Evolutionary conservation across 2,329 filamentous ascomycete species (phyloP).

Genomic region (Hymenoscyphus salicellus): DNA sequence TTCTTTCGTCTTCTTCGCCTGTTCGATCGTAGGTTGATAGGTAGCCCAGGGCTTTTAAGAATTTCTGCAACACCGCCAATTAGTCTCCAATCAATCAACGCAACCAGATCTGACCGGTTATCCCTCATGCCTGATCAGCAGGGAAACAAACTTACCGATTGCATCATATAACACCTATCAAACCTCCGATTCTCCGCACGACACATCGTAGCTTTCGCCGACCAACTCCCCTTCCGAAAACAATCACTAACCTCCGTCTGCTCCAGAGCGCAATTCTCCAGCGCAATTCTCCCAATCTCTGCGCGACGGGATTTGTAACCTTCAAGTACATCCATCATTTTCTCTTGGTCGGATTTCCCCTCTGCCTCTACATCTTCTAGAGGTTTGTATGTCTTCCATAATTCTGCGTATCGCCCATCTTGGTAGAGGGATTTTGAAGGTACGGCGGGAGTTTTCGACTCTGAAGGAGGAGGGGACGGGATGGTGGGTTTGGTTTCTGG

Average conservation of each 20-base stretch:
- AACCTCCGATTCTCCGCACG: constrained; percentile 72
- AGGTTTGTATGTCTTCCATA: constrained; percentile 90
- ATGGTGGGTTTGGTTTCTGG: constrained; percentile 9
- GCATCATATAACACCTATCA: constrained; percentile 84
- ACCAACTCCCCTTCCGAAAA: constrained; percentile 68
- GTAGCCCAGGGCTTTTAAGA: constrained; percentile 88
- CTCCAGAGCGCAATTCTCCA: constrained; percentile 91
- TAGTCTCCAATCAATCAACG: neutral
- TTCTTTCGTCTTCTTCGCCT: constrained; percentile 71
- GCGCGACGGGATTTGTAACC: constrained; percentile 79
- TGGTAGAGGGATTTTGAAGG: constrained; percentile 55
- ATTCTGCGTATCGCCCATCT: constrained; percentile 74
- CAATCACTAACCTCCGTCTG: constrained; percentile 81
- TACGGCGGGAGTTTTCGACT: constrained; percentile 17
- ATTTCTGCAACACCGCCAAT: constrained; percentile 54
- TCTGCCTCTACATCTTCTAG: constrained; percentile 66
- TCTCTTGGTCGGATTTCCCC: constrained; percentile 73
- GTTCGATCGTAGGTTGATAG: constrained; percentile 64
- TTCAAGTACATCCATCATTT: constrained; percentile 74
- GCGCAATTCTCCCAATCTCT: constrained; percentile 72
- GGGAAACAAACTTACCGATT: constrained; percentile 59
- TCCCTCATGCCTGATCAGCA: no score
- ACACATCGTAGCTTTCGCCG: constrained; percentile 75
- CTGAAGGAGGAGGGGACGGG: constrained; percentile 12
- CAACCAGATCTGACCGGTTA: no score